These are phyloP conservation scores for Artemisia annua DNA, from an alignment of 129 eudicot species.

Conservation along the genomic window DNA sequence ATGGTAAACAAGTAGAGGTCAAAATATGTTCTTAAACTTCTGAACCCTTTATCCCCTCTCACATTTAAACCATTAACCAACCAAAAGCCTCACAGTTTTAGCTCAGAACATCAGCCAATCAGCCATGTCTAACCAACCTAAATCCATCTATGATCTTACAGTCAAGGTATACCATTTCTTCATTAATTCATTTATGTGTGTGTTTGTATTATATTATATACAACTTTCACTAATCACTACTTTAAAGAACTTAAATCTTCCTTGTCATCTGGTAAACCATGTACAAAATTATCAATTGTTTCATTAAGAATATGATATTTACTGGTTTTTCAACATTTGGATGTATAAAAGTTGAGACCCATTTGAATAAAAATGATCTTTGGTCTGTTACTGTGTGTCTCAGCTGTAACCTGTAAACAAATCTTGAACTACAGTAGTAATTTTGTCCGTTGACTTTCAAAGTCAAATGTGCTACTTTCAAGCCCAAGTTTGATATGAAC, in stretches of 20 bases:
- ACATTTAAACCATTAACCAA: not conserved
- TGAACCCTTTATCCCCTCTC: not conserved
- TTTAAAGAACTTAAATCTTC: no score
- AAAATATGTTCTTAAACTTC: not conserved
- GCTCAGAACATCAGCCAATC: constrained; percentile 7
- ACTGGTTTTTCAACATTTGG: constrained; percentile 8
- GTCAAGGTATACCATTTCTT: constrained; percentile 27
- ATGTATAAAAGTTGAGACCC: constrained; percentile 16
- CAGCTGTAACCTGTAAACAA: constrained; percentile 3
- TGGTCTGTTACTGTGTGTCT: constrained; percentile 1
- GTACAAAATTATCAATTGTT: constrained; percentile 2
- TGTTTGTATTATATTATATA: not conserved
- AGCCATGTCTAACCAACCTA: constrained; percentile 23
- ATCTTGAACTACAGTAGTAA: constrained; percentile 15
- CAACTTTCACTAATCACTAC: not conserved
- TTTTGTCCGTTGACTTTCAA: constrained; percentile 22
- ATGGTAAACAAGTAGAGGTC: not conserved
- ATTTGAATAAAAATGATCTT: not conserved
- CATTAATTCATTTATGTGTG: no score
- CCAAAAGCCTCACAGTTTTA: not conserved
- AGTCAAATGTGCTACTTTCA: constrained; percentile 23
- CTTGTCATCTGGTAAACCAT: no score
- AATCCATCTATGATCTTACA: constrained; percentile 34
- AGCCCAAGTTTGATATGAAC: not conserved
- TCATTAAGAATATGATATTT: not conserved